Base-by-base conservation (phyloP, 2,329 filamentous ascomycete species). In the Neonectria sp. region DNA sequence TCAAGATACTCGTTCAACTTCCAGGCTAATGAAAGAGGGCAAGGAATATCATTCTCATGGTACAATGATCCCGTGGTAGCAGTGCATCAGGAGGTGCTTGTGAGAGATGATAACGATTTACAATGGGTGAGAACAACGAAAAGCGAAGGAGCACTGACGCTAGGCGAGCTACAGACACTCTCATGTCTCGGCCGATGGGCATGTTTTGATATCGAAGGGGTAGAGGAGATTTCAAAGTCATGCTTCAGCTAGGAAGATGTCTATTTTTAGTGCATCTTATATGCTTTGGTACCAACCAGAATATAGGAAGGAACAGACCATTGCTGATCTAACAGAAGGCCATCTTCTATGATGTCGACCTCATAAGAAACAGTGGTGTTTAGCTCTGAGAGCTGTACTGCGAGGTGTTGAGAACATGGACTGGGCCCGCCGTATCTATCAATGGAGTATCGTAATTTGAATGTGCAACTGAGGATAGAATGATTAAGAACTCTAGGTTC, bases 1-100 rank as follows among this genome's bases (percentile, higher is more conserved):
- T 21, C 24, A n/a, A 40, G 35, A 29, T 56, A 56, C 33, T 15
- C 45, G 9, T 56, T 56, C 21, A 31, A 15, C 8, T 56, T 56
- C 9, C 7, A 45, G 5, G 25, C 29, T 6, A 17, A 43, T 7
- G 24, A 27, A 17, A 27, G 25, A 17, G 11, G 33, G 2, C 24
- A 29, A 27, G 33, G 15, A 7, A 40, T 6, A 17, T 4, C n/a
- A 5, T 56, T 56, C 13, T 40, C 33, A 15, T 56, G 53, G 53
- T n/a, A 21, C 35, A 40, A 27, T 27, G 35, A 56, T n/a, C 53
- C 53, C 1, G 25, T 31, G 5, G 37, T 56, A 8, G 24, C 53
- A 37, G 53, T 17, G 17, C 21, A 43, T 6, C 27, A 43, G 15
- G 21, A 43, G 1, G 35, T 43, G 11, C 45, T 45, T 43, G 11